A percentile compares a stretch with the other conserved stretches of the same genome.
Conservation (phyloP, 2,329 filamentous ascomycete species). For the Lomentospora prolificans region DNA sequence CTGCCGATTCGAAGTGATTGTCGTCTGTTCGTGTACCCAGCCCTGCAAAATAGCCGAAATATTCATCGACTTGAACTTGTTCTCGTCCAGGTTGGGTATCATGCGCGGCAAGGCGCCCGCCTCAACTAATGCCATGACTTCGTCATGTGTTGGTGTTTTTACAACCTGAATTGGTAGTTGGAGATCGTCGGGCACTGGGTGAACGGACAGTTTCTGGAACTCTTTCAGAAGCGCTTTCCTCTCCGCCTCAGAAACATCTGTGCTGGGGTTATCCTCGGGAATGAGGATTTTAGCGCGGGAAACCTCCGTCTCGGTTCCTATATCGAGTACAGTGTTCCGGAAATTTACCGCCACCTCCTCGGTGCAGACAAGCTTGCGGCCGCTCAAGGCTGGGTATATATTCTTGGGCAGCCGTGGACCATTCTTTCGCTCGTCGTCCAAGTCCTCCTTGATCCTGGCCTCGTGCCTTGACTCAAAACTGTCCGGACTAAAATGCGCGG, state of each 20-base stretch:
- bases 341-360: conserved; percentile 28
- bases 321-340: conserved; percentile 22
- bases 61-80: conserved; percentile 25
- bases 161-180: conserved; percentile 25
- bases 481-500: conserved; percentile 23
- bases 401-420: conserved; percentile 13
- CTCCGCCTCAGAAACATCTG: conserved; percentile 7
- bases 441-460: conserved; percentile 7
- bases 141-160: conserved; percentile 16
- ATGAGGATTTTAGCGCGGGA: conserved; percentile 25
- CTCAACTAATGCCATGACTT: conserved; percentile 18
- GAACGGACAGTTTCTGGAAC: conserved; percentile 23
- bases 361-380: conserved; percentile 26
- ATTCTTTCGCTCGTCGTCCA: conserved; percentile 13
- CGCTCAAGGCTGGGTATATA: conserved; percentile 25
- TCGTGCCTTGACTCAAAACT: background rate
- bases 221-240: conserved; percentile 14
- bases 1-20: conserved; percentile 31
- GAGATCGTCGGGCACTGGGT: conserved; percentile 21
- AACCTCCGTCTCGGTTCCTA: conserved; percentile 27
- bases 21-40: conserved; percentile 24
- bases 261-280: conserved; percentile 13
- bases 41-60: conserved; percentile 29
- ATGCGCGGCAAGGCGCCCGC: conserved; percentile 18
- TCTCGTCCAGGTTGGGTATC: conserved; percentile 20